A percentile compares a stretch with the other conserved stretches of the same genome.
Conservation (phyloP, 1,284 basidiomycete species). For the Leccinum pachyderme region DNA sequence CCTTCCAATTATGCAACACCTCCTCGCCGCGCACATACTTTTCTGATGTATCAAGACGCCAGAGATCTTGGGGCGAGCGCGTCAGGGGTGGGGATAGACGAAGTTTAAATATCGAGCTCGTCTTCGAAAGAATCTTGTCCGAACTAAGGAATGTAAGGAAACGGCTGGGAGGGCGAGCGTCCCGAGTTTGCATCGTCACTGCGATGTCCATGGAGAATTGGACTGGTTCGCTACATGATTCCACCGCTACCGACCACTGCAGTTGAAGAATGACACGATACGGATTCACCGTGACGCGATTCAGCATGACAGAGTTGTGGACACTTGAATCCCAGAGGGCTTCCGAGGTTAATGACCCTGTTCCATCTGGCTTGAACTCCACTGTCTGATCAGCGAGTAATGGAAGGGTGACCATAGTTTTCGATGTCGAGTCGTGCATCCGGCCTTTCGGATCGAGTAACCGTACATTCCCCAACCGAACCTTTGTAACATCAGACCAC, state of each 20-base stretch:
- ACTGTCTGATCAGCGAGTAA: conserved; percentile 70
- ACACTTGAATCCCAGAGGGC: conserved; percentile 93
- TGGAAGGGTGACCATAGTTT: conserved; percentile 66
- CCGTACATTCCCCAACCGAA: conserved; percentile 81
- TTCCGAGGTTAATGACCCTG: conserved; percentile 64
- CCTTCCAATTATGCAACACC: conserved; percentile 77
- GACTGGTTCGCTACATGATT: conserved; percentile 79
- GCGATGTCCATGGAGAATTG: conserved; percentile 87
- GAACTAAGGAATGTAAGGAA: conserved; percentile 75
- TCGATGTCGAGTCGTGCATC: conserved; percentile 71
- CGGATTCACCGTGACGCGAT: conserved; percentile 76
- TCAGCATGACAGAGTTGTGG: conserved; percentile 85
- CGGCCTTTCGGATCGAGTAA: conserved; percentile 84
- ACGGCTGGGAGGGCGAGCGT: conserved; percentile 80
- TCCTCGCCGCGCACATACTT: conserved; percentile 95
- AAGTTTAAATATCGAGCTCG: conserved; percentile 79
- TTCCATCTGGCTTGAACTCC: conserved; percentile 81
- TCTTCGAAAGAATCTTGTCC: conserved; percentile 70
- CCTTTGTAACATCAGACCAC: conserved; percentile 78
- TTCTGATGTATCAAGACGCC: conserved; percentile 91
- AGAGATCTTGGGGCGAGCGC: conserved; percentile 85
- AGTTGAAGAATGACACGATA: conserved; percentile 82
- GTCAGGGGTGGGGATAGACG: conserved; percentile 83
- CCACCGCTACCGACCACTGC: conserved; percentile 77
- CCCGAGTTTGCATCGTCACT: conserved; percentile 82